Conservation (phyloP, 208 protist genomes). For the Acanthamoeba lenticulata region DNA sequence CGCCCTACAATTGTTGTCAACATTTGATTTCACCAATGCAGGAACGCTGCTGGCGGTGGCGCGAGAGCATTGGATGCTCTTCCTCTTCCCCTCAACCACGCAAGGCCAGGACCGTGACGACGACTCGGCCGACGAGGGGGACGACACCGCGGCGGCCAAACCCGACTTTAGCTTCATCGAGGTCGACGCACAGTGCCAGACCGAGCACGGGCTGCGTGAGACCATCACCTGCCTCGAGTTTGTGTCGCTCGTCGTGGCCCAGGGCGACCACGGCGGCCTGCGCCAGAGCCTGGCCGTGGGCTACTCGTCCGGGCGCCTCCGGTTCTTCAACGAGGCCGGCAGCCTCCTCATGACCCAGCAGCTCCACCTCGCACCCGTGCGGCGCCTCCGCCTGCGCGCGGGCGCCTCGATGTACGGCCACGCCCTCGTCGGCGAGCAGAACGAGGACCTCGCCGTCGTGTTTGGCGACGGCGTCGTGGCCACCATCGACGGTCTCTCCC, state of each 20-base stretch:
- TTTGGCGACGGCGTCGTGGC: neutral
- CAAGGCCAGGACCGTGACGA: neutral
- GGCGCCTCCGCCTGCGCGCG: neutral
- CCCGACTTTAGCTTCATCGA: slow-evolving; percentile 27
- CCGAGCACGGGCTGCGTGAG: neutral
- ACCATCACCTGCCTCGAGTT: slow-evolving; percentile 18
- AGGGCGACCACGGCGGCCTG: neutral
- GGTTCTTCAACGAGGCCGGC: slow-evolving; percentile 1
- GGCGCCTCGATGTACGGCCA: neutral
- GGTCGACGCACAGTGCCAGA: neutral
- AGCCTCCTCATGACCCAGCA: neutral
- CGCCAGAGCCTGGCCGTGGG: slow-evolving; percentile 6
- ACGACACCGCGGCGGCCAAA: neutral
- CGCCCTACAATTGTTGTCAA: neutral
- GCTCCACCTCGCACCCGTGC: neutral
- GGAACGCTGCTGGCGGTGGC: slow-evolving; percentile 28
- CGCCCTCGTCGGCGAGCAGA: neutral
- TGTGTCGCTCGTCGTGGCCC: neutral
- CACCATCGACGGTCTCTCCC: slow-evolving; percentile 16
- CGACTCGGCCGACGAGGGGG: neutral
- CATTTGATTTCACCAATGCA: neutral
- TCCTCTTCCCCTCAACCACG: neutral
- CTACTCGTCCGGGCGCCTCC: neutral
- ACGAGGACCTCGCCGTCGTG: neutral
- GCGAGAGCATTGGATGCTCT: neutral